Conservation (phyloP, 345 rosid species). For the Rhodomyrtus tomentosa region DNA sequence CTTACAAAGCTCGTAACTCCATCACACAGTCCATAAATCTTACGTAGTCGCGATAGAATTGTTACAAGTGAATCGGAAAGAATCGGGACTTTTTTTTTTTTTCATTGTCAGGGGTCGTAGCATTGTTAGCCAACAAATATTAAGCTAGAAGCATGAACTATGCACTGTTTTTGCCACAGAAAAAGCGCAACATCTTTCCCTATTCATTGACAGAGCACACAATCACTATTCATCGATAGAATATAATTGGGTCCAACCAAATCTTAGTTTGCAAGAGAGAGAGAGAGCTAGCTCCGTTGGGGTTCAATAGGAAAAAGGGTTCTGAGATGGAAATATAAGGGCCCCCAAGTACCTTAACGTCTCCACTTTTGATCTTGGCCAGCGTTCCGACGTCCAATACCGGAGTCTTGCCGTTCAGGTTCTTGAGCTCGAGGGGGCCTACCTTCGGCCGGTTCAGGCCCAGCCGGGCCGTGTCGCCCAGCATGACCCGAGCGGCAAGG, state of each 20-base stretch:
- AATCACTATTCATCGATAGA: background rate
- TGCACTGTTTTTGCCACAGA: background rate
- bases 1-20: background rate
- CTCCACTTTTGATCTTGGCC: conserved; percentile 77
- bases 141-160: background rate
- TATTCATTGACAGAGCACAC: background rate
- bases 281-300: background rate
- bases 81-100: background rate
- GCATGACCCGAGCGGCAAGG: conserved; percentile 44
- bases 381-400: conserved; percentile 87
- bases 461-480: conserved; percentile 58
- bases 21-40: background rate
- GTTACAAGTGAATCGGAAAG: background rate
- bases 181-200: conserved; percentile 2
- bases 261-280: conserved; percentile 5
- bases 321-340: conserved; percentile 1
- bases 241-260: conserved; percentile 17
- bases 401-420: conserved; percentile 74
- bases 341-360: conserved; percentile 48
- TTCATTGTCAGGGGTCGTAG: background rate
- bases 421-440: conserved; percentile 80
- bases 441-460: conserved; percentile 74
- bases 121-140: background rate
- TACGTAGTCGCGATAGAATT: background rate
- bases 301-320: background rate